Base-by-base conservation (phyloP, 129 eudicot species). In the Glebionis coronaria region DNA sequence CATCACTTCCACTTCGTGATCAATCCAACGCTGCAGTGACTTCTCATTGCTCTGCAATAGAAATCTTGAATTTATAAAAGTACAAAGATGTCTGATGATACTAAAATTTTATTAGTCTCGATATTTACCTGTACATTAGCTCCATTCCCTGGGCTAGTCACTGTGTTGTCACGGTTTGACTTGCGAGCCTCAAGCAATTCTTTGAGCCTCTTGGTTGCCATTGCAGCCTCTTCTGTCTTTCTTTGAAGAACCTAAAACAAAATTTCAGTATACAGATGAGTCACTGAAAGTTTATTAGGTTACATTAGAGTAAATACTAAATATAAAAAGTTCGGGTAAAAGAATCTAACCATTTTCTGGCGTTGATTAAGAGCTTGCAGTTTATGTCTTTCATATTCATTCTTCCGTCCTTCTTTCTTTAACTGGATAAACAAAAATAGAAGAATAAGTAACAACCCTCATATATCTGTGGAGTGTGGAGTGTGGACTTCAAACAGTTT, bases 151-250 rank as follows among this genome's bases (percentile, higher is more conserved):
- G 85, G 83, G 85, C 93, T 79, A 47, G 76, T 61, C 27, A 72
- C 99, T 89, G 85, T 25, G 79, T 68, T 84, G 73, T 94, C 99
- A 15, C 99, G 99, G 12, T 79, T 72, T 82, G 95, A 79, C 78
- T 94, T 94, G 44, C 99, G 97, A 14, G 97, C 95, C 83, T 94
- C 99, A 49, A 94, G 85, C 78, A 94, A 76, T 75, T 94, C 99
- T 76, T 94, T 94, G 67, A 94, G 82, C 82, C 95, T 84, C 87
- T 90, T 94, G 71, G 99, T 94, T 14, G 97, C 97, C 95, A 94
- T 82, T 72, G 99, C 97, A 81, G 99, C 99, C 83, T 94, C 99
- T 79, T 94, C 99, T 58, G 97, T 94, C 80, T 94, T 94, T 79
- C 99, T 79, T 76, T 94, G 99, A 65, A 94, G 97, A 77, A 94